A percentile compares a stretch with the other conserved stretches of the same genome.
These are phyloP conservation scores for Karstenula rhodostoma DNA, from an alignment of 2,329 filamentous ascomycete genomes.

Conservation along the genomic window DNA sequence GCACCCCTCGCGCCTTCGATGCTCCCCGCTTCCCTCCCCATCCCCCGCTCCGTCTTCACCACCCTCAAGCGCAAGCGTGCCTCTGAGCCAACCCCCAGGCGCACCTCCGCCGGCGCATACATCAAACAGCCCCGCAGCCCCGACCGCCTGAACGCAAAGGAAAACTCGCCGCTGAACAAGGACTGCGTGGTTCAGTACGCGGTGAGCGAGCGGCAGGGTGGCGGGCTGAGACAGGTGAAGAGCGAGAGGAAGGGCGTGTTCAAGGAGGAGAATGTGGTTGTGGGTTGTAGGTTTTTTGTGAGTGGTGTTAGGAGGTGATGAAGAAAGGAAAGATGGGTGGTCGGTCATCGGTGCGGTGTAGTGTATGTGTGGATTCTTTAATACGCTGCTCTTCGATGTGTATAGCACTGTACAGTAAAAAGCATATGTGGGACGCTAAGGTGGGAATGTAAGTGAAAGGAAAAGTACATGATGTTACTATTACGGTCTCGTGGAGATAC, in stretches of 20 bases:
- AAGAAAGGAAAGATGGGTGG: not conserved
- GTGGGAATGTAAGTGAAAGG: not conserved
- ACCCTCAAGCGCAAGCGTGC: slow-evolving; percentile 21
- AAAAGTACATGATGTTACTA: not conserved
- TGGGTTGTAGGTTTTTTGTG: slow-evolving; percentile 31
- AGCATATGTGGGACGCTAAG: no score
- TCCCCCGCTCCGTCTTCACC: not conserved
- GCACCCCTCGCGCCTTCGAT: not conserved
- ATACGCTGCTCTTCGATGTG: not conserved
- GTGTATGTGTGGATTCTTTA: not conserved
- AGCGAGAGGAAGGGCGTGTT: slow-evolving; percentile 52
- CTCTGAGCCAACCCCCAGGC: slow-evolving; percentile 2
- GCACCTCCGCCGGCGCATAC: not conserved
- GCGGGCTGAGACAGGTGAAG: slow-evolving; percentile 49
- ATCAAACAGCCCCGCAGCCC: slow-evolving; percentile 17
- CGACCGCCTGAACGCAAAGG: slow-evolving; percentile 32
- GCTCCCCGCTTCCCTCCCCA: not conserved
- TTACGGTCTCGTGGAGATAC: no score
- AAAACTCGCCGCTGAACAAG: slow-evolving; percentile 39
- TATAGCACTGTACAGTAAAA: not conserved
- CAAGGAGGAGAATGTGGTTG: slow-evolving; percentile 51
- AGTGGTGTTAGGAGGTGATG: not conserved
- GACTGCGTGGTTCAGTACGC: slow-evolving; percentile 49
- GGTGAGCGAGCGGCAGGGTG: slow-evolving; percentile 27
- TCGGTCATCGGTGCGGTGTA: not conserved